These are phyloP conservation scores for Schwanniomyces polymorphus DNA, from an alignment of 805 yeast genomes.

Conservation along the genomic window DNA sequence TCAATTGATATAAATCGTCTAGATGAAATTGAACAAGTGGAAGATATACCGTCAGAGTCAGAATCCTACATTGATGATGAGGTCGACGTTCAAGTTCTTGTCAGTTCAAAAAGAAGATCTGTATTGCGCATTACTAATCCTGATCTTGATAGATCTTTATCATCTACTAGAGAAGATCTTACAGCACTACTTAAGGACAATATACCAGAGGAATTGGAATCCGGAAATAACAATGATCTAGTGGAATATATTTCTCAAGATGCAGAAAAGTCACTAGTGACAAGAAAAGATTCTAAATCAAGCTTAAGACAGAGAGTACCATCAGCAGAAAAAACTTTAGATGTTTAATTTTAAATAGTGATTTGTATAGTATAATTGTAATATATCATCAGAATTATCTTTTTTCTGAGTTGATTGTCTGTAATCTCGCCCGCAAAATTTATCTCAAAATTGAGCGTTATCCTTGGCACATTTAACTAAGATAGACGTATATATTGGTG, in stretches of 20 bases:
- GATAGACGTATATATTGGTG: neutral
- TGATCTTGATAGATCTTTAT: conserved; percentile 10
- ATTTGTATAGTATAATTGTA: conserved; percentile 1
- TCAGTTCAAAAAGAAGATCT: conserved; percentile 63
- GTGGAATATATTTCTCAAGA: neutral
- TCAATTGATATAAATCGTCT: conserved; percentile 4
- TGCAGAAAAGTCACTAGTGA: neutral
- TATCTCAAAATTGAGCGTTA: neutral
- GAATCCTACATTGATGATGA: conserved; percentile 44
- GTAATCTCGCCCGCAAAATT: neutral
- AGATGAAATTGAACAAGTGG: neutral
- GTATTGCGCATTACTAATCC: conserved; percentile 65
- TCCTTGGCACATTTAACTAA: neutral
- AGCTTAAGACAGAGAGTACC: conserved; percentile 17
- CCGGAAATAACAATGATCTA: neutral
- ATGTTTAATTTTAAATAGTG: neutral
- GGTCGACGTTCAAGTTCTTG: conserved; percentile 71
- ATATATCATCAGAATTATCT: neutral
- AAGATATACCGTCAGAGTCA: conserved; percentile 14
- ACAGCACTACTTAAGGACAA: neutral
- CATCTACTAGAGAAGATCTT: neutral
- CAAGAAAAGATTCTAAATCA: neutral
- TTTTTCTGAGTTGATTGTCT: neutral
- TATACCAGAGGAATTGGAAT: neutral
- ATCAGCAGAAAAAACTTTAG: conserved; percentile 9